These are phyloP conservation scores for Annulohypoxylon truncatum DNA, from an alignment of 2,329 filamentous ascomycete genomes.

Conservation along the genomic window DNA sequence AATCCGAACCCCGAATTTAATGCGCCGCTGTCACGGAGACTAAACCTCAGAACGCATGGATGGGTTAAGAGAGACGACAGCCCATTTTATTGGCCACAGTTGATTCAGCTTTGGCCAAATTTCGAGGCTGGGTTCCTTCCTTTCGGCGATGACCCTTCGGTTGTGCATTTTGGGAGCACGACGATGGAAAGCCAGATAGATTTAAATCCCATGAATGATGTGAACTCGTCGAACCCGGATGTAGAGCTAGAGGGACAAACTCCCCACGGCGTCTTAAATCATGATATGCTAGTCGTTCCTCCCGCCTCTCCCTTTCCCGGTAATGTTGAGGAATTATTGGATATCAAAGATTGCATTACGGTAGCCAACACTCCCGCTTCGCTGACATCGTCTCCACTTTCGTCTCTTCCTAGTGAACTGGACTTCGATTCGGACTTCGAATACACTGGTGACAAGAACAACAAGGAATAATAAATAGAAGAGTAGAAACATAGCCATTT, in stretches of 20 bases:
- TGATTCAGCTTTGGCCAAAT: neutral
- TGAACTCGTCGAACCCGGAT: too few relatives aligned
- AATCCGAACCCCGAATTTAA: slow-evolving; percentile 14
- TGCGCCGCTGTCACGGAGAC: neutral
- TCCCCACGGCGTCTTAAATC: neutral
- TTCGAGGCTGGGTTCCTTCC: neutral
- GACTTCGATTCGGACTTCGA: neutral
- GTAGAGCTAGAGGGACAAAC: neutral
- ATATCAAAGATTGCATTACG: neutral
- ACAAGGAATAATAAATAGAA: neutral
- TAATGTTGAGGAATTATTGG: neutral
- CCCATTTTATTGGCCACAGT: slow-evolving; percentile 1
- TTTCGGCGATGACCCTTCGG: neutral
- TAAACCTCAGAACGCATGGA: neutral
- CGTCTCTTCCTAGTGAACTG: neutral
- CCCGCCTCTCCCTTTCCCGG: neutral
- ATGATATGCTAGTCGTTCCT: neutral
- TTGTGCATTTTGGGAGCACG: neutral
- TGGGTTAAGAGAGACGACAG: neutral
- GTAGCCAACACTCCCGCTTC: neutral
- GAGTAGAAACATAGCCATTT: neutral
- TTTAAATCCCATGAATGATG: neutral
- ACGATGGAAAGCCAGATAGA: too few relatives aligned
- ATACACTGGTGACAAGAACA: neutral
- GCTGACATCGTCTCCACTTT: neutral